Conservation (phyloP, 2,329 filamentous ascomycete genomes). For the Atkinsonella hypoxylon region DNA sequence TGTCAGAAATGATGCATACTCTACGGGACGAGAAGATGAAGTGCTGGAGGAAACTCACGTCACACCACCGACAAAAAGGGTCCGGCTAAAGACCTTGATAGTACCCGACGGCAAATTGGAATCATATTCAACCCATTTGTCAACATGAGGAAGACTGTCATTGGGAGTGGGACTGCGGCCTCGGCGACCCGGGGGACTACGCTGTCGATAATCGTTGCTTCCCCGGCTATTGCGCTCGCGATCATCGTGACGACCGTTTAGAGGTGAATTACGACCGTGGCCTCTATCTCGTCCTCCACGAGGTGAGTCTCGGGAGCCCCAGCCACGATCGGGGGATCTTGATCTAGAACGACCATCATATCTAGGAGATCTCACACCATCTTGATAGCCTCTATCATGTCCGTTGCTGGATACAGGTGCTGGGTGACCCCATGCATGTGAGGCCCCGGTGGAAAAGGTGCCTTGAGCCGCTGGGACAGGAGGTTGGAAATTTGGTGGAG, state of each 20-base stretch:
- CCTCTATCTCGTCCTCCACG: constrained; percentile 53
- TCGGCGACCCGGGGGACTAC: constrained; percentile 63
- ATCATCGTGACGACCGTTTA: constrained; percentile 30
- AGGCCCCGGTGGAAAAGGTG: constrained; percentile 25
- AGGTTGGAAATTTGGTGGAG: constrained; percentile 24
- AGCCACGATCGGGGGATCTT: constrained; percentile 65
- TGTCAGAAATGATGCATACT: not conserved
- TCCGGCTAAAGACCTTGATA: constrained; percentile 91
- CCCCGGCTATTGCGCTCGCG: constrained; percentile 39
- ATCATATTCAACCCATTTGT: constrained; percentile 75
- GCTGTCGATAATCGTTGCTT: constrained; percentile 69
- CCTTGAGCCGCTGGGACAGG: constrained; percentile 30
- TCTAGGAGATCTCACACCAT: constrained; percentile 50
- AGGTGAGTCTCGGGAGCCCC: constrained; percentile 54
- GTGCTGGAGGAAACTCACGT: constrained; percentile 47
- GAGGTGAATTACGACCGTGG: constrained; percentile 57
- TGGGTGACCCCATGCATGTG: constrained; percentile 20
- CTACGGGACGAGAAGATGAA: not conserved
- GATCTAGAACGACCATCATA: constrained; percentile 57
- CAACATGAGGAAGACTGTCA: constrained; percentile 20
- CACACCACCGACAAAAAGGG: constrained; percentile 91
- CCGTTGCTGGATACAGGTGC: constrained; percentile 26
- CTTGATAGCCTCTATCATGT: constrained; percentile 46
- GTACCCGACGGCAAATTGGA: constrained; percentile 56
- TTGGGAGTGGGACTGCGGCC: constrained; percentile 50